Evolutionary conservation across 2,329 filamentous ascomycete species (phyloP).

Genomic region (Stromatinia cepivora): DNA sequence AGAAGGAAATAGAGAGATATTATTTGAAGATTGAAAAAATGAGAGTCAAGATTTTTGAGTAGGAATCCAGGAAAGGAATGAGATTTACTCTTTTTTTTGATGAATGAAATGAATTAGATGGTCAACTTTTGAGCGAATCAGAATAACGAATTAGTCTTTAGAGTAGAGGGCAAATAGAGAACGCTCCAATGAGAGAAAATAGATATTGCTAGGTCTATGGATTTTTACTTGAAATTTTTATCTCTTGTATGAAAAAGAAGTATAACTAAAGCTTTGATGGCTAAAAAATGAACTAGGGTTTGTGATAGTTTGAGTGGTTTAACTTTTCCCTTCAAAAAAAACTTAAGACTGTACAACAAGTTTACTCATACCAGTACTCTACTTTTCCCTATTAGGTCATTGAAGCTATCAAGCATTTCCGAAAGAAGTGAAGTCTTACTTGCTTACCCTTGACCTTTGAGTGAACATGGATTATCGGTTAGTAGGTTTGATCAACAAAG

Average conservation of each 20-base stretch:
- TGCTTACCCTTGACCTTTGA: neutral
- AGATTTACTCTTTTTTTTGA: neutral
- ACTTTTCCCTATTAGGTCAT: neutral
- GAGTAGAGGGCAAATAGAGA: neutral
- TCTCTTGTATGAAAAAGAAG: neutral
- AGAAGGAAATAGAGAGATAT: neutral
- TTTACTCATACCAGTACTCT: neutral
- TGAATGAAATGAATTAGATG: neutral
- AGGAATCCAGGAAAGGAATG: conserved; percentile 2
- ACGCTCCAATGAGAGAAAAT: neutral
- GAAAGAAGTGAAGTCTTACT: neutral
- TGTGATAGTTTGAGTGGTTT: neutral
- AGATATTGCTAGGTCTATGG: neutral
- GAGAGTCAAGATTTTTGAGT: neutral
- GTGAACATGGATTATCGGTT: neutral
- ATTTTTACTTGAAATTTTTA: neutral
- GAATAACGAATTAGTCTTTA: neutral
- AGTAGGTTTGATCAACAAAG: conserved; percentile 18
- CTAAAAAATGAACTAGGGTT: neutral
- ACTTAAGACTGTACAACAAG: neutral
- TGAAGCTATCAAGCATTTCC: neutral
- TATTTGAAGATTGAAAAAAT: neutral
- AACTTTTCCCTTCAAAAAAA: neutral
- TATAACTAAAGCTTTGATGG: neutral
- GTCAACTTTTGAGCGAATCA: neutral